Conservation (phyloP, 208 protist genomes). For the Leishmania tropica region DNA sequence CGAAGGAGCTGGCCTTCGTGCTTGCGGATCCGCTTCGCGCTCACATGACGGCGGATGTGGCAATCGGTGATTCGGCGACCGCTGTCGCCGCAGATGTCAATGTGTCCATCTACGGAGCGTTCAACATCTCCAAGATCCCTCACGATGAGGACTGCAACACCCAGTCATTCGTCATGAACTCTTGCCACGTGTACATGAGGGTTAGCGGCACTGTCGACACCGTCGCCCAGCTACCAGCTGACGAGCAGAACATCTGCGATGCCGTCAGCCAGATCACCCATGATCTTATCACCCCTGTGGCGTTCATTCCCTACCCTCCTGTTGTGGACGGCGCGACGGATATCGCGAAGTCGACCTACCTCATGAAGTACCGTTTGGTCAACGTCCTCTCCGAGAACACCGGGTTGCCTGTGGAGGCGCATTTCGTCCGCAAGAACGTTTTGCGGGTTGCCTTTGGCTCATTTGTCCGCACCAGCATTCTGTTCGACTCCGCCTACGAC, state of each 20-base stretch:
- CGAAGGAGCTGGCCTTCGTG: not conserved
- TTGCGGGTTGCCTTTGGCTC: conserved; percentile 11
- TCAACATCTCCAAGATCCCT: conserved; percentile 12
- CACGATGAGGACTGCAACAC: not conserved
- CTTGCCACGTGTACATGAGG: conserved; percentile 2
- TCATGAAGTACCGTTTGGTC: conserved; percentile 10
- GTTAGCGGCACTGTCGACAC: not conserved
- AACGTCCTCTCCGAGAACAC: conserved; percentile 14
- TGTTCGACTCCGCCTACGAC: conserved; percentile 16
- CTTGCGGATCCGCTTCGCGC: conserved; percentile 10
- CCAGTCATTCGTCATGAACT: conserved; percentile 6
- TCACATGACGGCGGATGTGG: not conserved
- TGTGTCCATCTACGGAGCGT: not conserved
- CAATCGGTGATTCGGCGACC: not conserved
- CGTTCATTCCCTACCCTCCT: conserved; percentile 8
- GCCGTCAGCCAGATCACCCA: not conserved
- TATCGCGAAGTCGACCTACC: conserved; percentile 24
- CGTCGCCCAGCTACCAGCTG: not conserved
- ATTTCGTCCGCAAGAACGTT: conserved; percentile 13
- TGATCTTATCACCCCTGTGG: conserved; percentile 1
- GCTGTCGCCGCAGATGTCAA: not conserved
- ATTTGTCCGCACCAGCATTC: not conserved
- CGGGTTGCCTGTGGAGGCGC: conserved; percentile 13
- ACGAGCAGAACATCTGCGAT: conserved; percentile 8
- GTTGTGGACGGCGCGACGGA: not conserved